Base-by-base conservation (phyloP, 495 filamentous ascomycete species). In the Penicillium chermesinum region DNA sequence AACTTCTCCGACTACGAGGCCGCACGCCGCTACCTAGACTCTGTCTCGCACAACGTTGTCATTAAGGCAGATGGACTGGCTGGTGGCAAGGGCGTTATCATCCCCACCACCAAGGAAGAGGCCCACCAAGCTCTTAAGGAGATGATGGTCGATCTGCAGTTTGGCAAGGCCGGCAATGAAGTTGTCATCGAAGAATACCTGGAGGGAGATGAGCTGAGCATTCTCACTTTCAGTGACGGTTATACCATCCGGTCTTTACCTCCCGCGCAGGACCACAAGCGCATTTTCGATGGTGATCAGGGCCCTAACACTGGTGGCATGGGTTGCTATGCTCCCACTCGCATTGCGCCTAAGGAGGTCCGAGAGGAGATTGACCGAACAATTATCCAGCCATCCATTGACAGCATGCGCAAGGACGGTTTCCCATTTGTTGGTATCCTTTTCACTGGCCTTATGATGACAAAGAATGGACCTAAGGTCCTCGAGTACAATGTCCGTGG, bases 401-500 rank as follows among this genome's bases (percentile, higher is more conserved):
- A 90, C 50, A 89, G 88, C 41, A 91, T 96, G 88, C 78, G 83
- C 58, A 78, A 77, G 52, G 89, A 95, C 51, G 78, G 78, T 6
- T 79, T 76, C 63, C 85, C 88, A 27, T 95, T 97, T 61, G 75
- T 81, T 46, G 93, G 93, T 51, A 81, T 90, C 42, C 77, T 98
- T 16, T 98, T 97, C 67, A 97, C 93, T 8, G 93, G 94, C 22
- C 71, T 97, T 4, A 98, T 97, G 93, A 87, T 98, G 70, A 95
- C 91, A 37, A 79, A 83, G 57, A 69, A 78, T 51, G 93, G 93
- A 1, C 85, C 93, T 4, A 94, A 89, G 71, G 83, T 86, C 6
- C 79, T 98, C 20, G 93, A 98, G 67, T 98, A 98, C 71, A 98
- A 98, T 57, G 91, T 96, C 41, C 84, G 93, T 44, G 95, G 95